These are phyloP conservation scores for Chloranthus sessilifolius DNA, from an alignment of 164 flowering plant genomes.

Conservation along the genomic window DNA sequence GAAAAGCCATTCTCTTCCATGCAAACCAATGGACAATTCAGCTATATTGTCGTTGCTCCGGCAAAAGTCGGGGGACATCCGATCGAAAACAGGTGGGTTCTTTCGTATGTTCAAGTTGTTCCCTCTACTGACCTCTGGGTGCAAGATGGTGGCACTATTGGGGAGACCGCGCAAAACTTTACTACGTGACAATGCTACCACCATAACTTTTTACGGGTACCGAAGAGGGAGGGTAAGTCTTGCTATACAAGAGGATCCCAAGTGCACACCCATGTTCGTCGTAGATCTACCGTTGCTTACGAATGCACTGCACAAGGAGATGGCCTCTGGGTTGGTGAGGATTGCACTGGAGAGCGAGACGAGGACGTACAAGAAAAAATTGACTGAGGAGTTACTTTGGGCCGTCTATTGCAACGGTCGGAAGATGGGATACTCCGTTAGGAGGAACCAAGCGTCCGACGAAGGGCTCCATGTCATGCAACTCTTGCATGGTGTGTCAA, in stretches of 20 bases:
- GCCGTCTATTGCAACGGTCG: conserved; percentile 78
- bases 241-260: conserved; percentile 76
- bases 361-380: conserved; percentile 45
- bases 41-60: conserved; percentile 48
- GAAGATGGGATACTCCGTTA: conserved; percentile 61
- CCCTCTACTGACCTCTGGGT: conserved; percentile 69
- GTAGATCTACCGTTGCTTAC: conserved; percentile 69
- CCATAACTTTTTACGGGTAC: conserved; percentile 66
- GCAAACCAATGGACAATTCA: conserved; percentile 52
- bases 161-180: conserved; percentile 54
- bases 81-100: conserved; percentile 37
- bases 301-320: conserved; percentile 56
- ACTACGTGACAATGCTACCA: conserved; percentile 42
- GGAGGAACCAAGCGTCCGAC: conserved; percentile 57
- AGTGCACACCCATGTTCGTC: conserved; percentile 51
- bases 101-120: conserved; percentile 74
- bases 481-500: conserved; percentile 66
- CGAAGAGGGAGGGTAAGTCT: conserved; percentile 58
- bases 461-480: conserved; percentile 75
- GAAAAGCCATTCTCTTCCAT: conserved; percentile 27
- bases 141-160: conserved; percentile 75
- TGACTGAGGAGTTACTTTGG: conserved; percentile 85
- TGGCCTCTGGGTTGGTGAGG: conserved; percentile 58
- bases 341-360: conserved; percentile 80
- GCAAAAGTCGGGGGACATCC: conserved; percentile 29